Evolutionary conservation across 2,329 filamentous ascomycete genomes (phyloP).

Genomic region (Diplocarpon rosae): DNA sequence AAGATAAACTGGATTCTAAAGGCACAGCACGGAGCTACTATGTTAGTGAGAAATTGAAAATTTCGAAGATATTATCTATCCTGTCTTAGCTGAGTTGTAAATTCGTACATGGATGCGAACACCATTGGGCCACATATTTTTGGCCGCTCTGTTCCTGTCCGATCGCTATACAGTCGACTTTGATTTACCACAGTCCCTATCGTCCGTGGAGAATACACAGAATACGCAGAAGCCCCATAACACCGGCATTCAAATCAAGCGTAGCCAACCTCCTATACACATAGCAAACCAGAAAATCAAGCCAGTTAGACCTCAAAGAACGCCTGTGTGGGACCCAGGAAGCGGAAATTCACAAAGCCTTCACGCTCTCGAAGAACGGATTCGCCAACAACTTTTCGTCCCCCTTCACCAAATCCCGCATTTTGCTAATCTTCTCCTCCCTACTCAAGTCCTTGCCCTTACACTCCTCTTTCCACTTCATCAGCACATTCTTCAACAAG

Average conservation of each 20-base stretch:
- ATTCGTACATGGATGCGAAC: too few species aligned
- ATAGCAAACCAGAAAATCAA: background rate
- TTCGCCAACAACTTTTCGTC: constrained; percentile 56
- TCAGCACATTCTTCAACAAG: constrained; percentile 71
- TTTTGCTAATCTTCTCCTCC: constrained; percentile 65
- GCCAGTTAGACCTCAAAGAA: background rate
- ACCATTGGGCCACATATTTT: too few species aligned
- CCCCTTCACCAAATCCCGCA: constrained; percentile 67
- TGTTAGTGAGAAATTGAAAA: too few species aligned
- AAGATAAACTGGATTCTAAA: too few species aligned
- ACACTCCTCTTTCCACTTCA: constrained; percentile 75
- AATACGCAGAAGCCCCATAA: background rate
- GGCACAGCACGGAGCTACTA: too few species aligned
- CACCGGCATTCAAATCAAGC: background rate
- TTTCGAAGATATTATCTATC: too few species aligned
- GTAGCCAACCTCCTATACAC: background rate
- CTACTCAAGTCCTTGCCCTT: constrained; percentile 48
- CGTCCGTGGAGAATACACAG: constrained; percentile 1
- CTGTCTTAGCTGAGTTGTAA: too few species aligned
- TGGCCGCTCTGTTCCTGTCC: too few species aligned
- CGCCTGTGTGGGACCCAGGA: background rate
- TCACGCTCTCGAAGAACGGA: constrained; percentile 56
- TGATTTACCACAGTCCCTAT: background rate
- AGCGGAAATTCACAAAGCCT: constrained; percentile 25
- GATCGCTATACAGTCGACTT: too few species aligned